Evolutionary conservation across 2,329 filamentous ascomycete genomes (phyloP), one percentile per base, ranked within the genome.

Genomic region (Alternaria viburni): DNA sequence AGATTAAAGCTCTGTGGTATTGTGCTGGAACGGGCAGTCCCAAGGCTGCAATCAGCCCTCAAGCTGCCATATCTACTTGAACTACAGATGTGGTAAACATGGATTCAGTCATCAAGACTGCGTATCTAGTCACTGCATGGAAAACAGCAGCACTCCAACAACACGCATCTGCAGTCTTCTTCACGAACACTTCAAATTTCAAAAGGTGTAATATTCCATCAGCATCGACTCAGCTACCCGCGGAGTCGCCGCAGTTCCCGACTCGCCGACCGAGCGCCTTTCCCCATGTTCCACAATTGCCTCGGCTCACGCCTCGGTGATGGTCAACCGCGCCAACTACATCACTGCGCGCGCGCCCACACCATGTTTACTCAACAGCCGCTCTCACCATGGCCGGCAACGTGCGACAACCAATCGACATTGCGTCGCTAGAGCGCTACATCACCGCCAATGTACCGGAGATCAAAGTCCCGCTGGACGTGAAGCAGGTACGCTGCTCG

Each of bases 361-460:
- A 46, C 59, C 61, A 72, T 68, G 71, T 61, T 55, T 62, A 65
- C 30, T 54, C 47, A 51, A 49, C 57, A 61, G 49, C 67, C 50
- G 55, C 66, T 61, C 46, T 62, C 69, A 79, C 56, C 65, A 90
- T 97, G 95, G 95, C 96, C 57, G 95, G 95, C 73, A 86, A 86
- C 67, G 90, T 99, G 62, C 90, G 96, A 79, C 96, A 99, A 79
- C 92, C 93, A 46, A 96, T 99, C 77, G 92, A 98, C 77, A 82
- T 95, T 73, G 83, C 86, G 74, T 89, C 92, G 15, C 85, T 99
- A 59, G 91, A 95, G 83, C 86, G 85, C 67, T 99, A 94, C 81
- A 87, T 99, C 69, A 83, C 86, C 58, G 81, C 87, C 65, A 86
- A 93, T 82, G 92, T 97, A n/a, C 93, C 93, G 3, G 87, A 90